Conservation (phyloP, 2,329 filamentous ascomycete genomes). For the Colletotrichum higginsianum region DNA sequence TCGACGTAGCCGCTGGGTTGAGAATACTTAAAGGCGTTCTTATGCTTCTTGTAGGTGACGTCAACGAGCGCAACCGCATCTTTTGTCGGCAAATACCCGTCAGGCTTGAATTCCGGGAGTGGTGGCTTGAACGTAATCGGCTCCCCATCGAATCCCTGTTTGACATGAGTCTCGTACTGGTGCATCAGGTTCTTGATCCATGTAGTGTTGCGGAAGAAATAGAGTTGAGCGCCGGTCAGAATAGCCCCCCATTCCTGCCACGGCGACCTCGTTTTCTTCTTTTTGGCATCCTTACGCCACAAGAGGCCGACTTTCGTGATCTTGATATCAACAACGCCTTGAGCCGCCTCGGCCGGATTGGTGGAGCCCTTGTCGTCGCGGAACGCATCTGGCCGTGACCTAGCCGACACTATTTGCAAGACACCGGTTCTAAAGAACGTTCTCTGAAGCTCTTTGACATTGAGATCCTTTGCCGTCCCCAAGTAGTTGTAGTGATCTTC, state of each 20-base stretch:
- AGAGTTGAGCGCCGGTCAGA: conserved; percentile 95
- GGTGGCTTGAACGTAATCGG: conserved; percentile 93
- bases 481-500: conserved; percentile 94
- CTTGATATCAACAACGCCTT: conserved; percentile 96
- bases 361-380: conserved; percentile 88
- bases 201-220: conserved; percentile 92
- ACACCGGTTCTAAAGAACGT: conserved; percentile 94
- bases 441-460: conserved; percentile 85
- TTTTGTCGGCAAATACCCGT: conserved; percentile 93
- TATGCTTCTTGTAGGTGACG: conserved; percentile 91
- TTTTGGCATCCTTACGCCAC: conserved; percentile 95
- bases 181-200: conserved; percentile 95
- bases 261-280: conserved; percentile 92
- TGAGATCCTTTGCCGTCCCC: conserved; percentile 81
- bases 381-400: conserved; percentile 95
- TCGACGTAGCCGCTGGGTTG: conserved; percentile 84
- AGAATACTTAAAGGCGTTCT: conserved; percentile 93
- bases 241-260: conserved; percentile 99
- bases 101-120: conserved; percentile 91
- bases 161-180: conserved; percentile 88
- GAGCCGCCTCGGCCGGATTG: conserved; percentile 88
- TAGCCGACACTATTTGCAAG: conserved; percentile 93
- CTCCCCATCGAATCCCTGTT: conserved; percentile 79
- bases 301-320: conserved; percentile 95
- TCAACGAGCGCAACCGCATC: conserved; percentile 92